phyloP scores from a whole-genome alignment of 768 basidiomycete species.

The Boletus rufocinnamomeus region DNA sequence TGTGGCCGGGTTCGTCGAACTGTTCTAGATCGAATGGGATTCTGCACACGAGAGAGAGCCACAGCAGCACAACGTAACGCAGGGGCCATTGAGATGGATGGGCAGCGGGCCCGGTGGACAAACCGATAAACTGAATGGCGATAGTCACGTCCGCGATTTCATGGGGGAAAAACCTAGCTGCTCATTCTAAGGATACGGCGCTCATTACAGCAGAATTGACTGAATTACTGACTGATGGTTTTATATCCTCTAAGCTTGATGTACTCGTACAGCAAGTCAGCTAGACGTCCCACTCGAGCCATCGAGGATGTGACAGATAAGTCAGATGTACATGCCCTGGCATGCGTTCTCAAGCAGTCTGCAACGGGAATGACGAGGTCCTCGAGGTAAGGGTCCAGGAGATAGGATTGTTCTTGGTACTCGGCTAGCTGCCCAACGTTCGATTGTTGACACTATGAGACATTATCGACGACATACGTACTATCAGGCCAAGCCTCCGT shows the following conservation, averaged over 20 bases:
- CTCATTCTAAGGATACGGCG: conserved; percentile 21
- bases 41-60: conserved; percentile 93
- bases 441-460: conserved; percentile 3
- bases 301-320: conserved; percentile 31
- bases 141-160: conserved; percentile 80
- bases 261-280: conserved; percentile 72
- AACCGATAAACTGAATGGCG: conserved; percentile 64
- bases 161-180: conserved; percentile 95
- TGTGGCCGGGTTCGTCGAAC: conserved; percentile 65
- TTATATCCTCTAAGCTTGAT: conserved; percentile 91
- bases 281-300: conserved; percentile 51
- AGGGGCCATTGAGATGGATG: conserved; percentile 67
- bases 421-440: conserved; percentile 62
- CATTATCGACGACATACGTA: conserved; percentile 37
- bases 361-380: conserved; percentile 75
- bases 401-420: conserved; percentile 92
- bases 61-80: conserved; percentile 82
- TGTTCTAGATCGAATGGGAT: conserved; percentile 90
- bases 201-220: neutral
- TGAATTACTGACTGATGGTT: conserved; percentile 70
- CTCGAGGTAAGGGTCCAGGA: conserved; percentile 89
- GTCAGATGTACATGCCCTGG: conserved; percentile 41
- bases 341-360: conserved; percentile 56
- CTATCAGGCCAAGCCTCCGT: conserved; percentile 50
- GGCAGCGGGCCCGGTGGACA: conserved; percentile 45